These are phyloP conservation scores for Suhomyces wounanorum DNA, from an alignment of 1,139 yeast genomes.

Conservation along the genomic window DNA sequence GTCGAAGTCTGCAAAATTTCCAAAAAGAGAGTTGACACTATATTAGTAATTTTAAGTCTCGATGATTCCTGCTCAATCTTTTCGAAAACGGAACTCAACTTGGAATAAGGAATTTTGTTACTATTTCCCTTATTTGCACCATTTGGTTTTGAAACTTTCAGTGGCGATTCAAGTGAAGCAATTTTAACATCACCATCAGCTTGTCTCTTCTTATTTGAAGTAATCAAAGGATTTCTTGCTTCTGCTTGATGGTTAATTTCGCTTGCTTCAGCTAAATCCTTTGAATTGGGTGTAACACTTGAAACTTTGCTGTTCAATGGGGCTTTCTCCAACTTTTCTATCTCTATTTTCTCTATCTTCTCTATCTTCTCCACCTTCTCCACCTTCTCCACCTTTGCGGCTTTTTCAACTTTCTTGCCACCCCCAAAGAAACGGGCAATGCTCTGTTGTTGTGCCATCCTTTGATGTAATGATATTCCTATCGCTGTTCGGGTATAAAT, in stretches of 20 bases:
- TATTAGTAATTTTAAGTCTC: slow-evolving; percentile 74
- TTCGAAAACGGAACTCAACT: slow-evolving; percentile 69
- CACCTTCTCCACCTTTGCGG: neutral
- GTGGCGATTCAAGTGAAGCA: neutral
- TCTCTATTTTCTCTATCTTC: neutral
- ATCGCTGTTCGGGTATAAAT: neutral
- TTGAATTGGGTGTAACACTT: neutral
- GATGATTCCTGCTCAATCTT: slow-evolving; percentile 77
- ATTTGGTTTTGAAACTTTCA: neutral
- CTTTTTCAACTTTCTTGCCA: slow-evolving; percentile 4
- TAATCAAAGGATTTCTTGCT: neutral
- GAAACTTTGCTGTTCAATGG: neutral
- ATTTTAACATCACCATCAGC: neutral
- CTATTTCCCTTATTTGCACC: neutral
- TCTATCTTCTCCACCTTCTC: neutral
- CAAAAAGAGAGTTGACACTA: slow-evolving; percentile 69
- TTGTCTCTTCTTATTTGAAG: neutral
- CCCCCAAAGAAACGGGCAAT: slow-evolving; percentile 37
- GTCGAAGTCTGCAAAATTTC: slow-evolving; percentile 56
- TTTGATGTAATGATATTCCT: neutral
- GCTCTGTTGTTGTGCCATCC: slow-evolving; percentile 44
- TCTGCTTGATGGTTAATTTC: neutral
- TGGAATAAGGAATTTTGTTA: slow-evolving; percentile 55
- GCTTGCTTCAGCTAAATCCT: neutral
- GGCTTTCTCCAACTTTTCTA: neutral